Conservation (phyloP, 2,329 filamentous ascomycete species). For the Teratosphaeria nubilosa region DNA sequence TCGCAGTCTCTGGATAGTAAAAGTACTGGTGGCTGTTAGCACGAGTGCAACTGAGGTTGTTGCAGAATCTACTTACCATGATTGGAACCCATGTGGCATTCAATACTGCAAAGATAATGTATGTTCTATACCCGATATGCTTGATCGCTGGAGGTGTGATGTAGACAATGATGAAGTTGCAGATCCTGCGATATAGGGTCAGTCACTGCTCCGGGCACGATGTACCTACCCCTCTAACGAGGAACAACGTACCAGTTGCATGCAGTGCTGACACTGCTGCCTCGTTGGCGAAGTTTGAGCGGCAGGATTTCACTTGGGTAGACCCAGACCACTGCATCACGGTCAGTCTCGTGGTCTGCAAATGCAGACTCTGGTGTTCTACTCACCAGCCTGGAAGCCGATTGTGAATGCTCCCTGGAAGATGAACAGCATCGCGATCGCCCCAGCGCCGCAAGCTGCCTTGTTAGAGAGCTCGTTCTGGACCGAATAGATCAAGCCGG, state of each 20-base stretch:
- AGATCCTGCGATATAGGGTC: constrained; percentile 35
- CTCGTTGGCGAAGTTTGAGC: background rate
- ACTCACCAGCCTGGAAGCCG: constrained; percentile 51
- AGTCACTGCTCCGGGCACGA: background rate
- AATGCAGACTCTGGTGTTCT: constrained; percentile 22
- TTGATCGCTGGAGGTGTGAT: constrained; percentile 1
- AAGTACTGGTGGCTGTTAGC: background rate
- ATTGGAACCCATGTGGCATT: constrained; percentile 41
- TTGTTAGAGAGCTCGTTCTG: background rate
- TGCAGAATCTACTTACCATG: background rate
- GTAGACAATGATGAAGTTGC: constrained; percentile 11
- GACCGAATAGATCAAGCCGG: constrained; percentile 29
- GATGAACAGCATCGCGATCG: constrained; percentile 49
- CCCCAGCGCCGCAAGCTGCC: constrained; percentile 16
- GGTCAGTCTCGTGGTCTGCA: background rate
- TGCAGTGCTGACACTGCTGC: background rate
- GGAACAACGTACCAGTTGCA: background rate
- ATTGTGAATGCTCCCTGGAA: constrained; percentile 54
- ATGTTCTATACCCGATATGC: constrained; percentile 13
- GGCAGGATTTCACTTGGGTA: background rate
- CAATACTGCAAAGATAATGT: constrained; percentile 39
- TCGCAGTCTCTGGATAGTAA: constrained; percentile 62
- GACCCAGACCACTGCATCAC: background rate
- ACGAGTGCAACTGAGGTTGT: background rate
- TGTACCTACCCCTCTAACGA: background rate